Conservation (phyloP, 1,139 yeast species). For the Kodamaea derodonti region DNA sequence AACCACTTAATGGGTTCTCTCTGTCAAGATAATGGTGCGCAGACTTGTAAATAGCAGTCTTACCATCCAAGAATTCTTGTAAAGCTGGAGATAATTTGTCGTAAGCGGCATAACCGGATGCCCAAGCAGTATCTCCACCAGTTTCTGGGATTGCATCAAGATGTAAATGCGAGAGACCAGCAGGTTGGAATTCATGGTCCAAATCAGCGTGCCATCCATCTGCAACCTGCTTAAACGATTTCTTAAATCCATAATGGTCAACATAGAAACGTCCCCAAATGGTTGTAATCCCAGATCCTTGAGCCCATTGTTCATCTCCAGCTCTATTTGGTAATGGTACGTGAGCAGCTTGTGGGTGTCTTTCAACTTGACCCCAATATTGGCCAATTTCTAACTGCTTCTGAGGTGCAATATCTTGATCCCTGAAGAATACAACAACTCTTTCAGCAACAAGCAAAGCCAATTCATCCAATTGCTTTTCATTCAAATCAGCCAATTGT, state of each 20-base stretch:
- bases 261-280: slow-evolving; percentile 49
- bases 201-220: slow-evolving; percentile 49
- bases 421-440: slow-evolving; percentile 41
- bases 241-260: slow-evolving; percentile 19
- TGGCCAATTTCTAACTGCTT: slow-evolving; percentile 43
- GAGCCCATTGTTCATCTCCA: too few species aligned
- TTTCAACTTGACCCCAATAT: slow-evolving; percentile 42
- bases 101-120: slow-evolving; percentile 49
- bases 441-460: slow-evolving; percentile 42
- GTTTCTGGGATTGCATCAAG: slow-evolving; percentile 40
- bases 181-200: slow-evolving; percentile 45
- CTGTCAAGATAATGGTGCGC: slow-evolving; percentile 43
- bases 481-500: slow-evolving; percentile 19
- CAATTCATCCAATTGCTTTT: slow-evolving; percentile 32
- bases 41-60: slow-evolving; percentile 42
- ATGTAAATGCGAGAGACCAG: slow-evolving; percentile 46
- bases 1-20: slow-evolving; percentile 39
- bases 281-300: slow-evolving; percentile 38
- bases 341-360: slow-evolving; percentile 38
- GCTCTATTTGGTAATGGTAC: too few species aligned
- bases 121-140: slow-evolving; percentile 51
- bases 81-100: slow-evolving; percentile 48
- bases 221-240: slow-evolving; percentile 27
- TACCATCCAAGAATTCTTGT: slow-evolving; percentile 46
- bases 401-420: slow-evolving; percentile 41